Evolutionary conservation across 495 filamentous ascomycete species (phyloP), one percentile per base, ranked within the genome.

Genomic region (Lasiosphaeria hispida): DNA sequence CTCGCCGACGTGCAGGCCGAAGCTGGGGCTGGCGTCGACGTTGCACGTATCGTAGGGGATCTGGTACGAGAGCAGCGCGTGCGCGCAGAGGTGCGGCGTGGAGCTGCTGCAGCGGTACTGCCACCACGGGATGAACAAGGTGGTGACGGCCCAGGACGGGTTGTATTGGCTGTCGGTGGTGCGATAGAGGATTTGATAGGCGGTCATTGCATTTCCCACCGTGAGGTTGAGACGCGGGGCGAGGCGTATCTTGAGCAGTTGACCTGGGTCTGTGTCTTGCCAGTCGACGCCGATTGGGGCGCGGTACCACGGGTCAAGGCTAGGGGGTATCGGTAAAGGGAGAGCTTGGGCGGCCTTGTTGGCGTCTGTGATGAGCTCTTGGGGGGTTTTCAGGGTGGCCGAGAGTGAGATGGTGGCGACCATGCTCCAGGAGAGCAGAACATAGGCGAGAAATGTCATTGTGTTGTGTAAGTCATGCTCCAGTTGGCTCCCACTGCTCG

Each of bases 131-230:
- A 79, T 55, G 37, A 81, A 68, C 10, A 82, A 55, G 0, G 80
- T 82, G 1, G 80, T 77, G 13, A 82, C 79, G 9, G 77, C 75
- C 61, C 73, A 77, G 0, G 75, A 68, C 1, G 81, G 70, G 3
- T 76, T 58, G 51, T 75, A 71, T 36, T 67, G 67, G 13, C 69
- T 63, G 59, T 82, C 70, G 0, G 77, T 80, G 2, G 77, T 78
- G 0, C 78, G 74, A 62, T 75, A 84, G 7, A 84, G 75, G 53
- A 82, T 72, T 53, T 82, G 76, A 57, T 77, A 78, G 1, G 74
- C 70, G 6, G 52, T 43, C 9, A 68, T 50, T 4, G 69, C 68
- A 43, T 69, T 69, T 7, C 48, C 57, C 10, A 69, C 43, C 11
- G 69, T 69, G 10, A 77, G 45, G 56, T 81, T 80, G 10, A 73